Evolutionary conservation across 2,329 filamentous ascomycete species (phyloP).

Genomic region (Neopestalotiopsis rosae): DNA sequence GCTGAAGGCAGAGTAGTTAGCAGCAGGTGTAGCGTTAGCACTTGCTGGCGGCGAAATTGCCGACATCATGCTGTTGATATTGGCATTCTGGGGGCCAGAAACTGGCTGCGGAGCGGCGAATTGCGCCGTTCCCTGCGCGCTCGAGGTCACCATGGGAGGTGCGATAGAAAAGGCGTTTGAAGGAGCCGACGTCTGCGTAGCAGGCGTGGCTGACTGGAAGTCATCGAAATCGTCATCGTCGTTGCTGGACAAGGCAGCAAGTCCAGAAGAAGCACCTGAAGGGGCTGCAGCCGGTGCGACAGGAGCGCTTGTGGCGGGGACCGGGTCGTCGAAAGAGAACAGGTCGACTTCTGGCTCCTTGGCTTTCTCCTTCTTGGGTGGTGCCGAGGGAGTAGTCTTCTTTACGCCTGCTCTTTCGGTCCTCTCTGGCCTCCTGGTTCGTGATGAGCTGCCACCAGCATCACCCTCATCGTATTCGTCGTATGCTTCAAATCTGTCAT

Average conservation of each 20-base stretch:
- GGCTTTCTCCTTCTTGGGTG: slow-evolving; percentile 73
- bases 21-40: slow-evolving; percentile 57
- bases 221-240: slow-evolving; percentile 97
- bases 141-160: slow-evolving; percentile 54
- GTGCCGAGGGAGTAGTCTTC: slow-evolving; percentile 55
- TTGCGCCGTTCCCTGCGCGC: slow-evolving; percentile 63
- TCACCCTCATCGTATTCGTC: slow-evolving; percentile 90
- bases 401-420: slow-evolving; percentile 54
- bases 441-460: slow-evolving; percentile 55
- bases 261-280: slow-evolving; percentile 50
- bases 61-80: slow-evolving; percentile 81
- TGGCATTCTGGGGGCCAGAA: slow-evolving; percentile 80
- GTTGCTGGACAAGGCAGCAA: slow-evolving; percentile 54
- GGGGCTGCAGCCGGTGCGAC: slow-evolving; percentile 47
- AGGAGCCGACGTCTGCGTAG: slow-evolving; percentile 50
- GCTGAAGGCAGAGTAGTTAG: slow-evolving; percentile 69
- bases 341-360: slow-evolving; percentile 91
- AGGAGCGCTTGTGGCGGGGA: slow-evolving; percentile 53
- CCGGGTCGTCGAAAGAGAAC: slow-evolving; percentile 87
- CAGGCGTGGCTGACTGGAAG: slow-evolving; percentile 85
- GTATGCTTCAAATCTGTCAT: slow-evolving; percentile 92
- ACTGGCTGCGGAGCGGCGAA: slow-evolving; percentile 85
- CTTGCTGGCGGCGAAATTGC: slow-evolving; percentile 79
- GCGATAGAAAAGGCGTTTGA: slow-evolving; percentile 49
- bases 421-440: slow-evolving; percentile 56